Conservation (phyloP, 2,329 filamentous ascomycete species). For the Tolypocladium tundrense region DNA sequence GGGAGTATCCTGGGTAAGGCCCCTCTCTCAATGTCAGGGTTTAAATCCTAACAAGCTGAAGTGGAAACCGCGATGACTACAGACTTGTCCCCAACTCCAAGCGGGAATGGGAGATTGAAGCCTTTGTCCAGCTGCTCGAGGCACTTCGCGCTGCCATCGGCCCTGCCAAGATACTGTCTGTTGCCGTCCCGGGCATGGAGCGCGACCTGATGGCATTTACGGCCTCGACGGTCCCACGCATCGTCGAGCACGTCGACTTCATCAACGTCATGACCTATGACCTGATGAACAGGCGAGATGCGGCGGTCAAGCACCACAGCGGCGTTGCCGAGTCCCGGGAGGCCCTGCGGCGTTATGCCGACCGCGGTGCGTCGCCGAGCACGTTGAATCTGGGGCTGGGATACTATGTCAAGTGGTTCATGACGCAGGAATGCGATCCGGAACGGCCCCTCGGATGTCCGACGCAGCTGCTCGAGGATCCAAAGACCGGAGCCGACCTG, state of each 20-base stretch:
- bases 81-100: conserved; percentile 50
- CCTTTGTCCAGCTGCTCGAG: conserved; percentile 50
- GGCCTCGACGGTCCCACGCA: conserved; percentile 42
- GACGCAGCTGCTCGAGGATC: conserved; percentile 47
- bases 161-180: conserved; percentile 47
- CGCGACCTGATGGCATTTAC: conserved; percentile 61
- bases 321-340: conserved; percentile 45
- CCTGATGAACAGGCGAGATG: conserved; percentile 59
- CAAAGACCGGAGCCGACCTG: conserved; percentile 43
- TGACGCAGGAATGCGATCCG: conserved; percentile 33
- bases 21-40: background rate
- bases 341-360: conserved; percentile 49
- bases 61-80: conserved; percentile 62
- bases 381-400: conserved; percentile 55
- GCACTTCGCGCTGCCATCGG: conserved; percentile 50
- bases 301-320: conserved; percentile 52
- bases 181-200: conserved; percentile 56
- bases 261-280: conserved; percentile 64
- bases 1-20: conserved; percentile 47
- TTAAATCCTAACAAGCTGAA: conserved; percentile 9
- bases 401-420: conserved; percentile 59
- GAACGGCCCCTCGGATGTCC: conserved; percentile 40
- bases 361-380: conserved; percentile 35
- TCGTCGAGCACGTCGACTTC: conserved; percentile 51
- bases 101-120: conserved; percentile 51